Evolutionary conservation across 2,329 filamentous ascomycete species (phyloP).

Genomic region (Arthroderma uncinatum): DNA sequence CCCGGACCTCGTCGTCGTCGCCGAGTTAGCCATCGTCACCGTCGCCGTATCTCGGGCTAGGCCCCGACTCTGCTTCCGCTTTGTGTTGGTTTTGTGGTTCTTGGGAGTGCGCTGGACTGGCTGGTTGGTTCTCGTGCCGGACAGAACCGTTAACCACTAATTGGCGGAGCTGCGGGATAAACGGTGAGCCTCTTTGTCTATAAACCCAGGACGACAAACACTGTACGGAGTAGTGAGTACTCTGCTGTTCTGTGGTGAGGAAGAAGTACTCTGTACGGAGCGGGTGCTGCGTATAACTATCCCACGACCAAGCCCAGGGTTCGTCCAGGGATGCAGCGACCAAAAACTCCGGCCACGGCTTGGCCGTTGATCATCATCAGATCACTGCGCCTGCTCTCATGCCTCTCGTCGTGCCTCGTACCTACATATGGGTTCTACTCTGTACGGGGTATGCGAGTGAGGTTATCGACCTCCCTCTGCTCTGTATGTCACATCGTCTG

Average conservation of each 20-base stretch:
- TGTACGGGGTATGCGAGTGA: too few relatives aligned
- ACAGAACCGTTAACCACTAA: not conserved
- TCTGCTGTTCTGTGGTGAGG: too few relatives aligned
- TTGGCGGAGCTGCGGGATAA: not conserved
- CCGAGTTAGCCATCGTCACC: not conserved
- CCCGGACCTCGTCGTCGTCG: not conserved
- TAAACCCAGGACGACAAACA: too few relatives aligned
- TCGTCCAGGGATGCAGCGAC: conserved; percentile 2
- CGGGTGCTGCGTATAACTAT: not conserved
- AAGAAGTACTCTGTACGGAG: not conserved
- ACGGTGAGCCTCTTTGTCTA: not conserved
- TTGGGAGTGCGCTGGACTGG: not conserved
- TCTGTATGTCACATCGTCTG: too few relatives aligned
- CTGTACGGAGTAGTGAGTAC: too few relatives aligned
- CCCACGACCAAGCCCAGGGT: not conserved
- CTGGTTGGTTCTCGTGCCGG: not conserved
- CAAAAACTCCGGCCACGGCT: conserved; percentile 1
- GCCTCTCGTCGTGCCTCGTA: not conserved
- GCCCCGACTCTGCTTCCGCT: not conserved
- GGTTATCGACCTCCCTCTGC: too few relatives aligned
- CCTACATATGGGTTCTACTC: too few relatives aligned
- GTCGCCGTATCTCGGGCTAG: not conserved
- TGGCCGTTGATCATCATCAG: conserved; percentile 2
- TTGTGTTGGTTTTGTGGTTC: not conserved
- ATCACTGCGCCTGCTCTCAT: not conserved